phyloP scores from a whole-genome alignment of 257 asterid species.

The Anisodus acutangulus region DNA sequence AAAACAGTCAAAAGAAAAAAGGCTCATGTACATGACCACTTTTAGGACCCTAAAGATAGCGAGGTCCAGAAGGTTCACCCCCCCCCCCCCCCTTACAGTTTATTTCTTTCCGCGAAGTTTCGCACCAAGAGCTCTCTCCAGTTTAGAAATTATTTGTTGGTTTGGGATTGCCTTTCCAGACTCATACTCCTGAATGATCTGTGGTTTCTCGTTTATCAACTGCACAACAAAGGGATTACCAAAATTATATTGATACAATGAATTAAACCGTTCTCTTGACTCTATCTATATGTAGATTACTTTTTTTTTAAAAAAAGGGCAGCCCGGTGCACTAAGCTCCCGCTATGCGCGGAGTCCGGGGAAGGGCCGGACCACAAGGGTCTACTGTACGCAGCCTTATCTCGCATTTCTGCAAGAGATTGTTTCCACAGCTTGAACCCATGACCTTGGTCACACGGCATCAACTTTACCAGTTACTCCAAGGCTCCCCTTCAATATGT shows the following conservation, averaged over 20 bases:
- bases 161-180: constrained; percentile 72
- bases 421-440: too few species aligned
- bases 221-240: constrained; percentile 36
- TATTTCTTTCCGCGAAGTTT: constrained; percentile 82
- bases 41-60: constrained; percentile 37
- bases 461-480: too few species aligned
- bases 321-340: too few species aligned
- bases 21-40: constrained; percentile 51
- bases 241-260: background rate
- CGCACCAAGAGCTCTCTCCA: constrained; percentile 80
- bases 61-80: constrained; percentile 26
- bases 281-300: background rate
- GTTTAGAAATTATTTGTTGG: constrained; percentile 76
- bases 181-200: constrained; percentile 61
- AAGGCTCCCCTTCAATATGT: background rate
- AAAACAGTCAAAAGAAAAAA: constrained; percentile 13
- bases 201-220: constrained; percentile 72
- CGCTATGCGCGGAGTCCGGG: too few species aligned
- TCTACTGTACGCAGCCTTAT: too few species aligned
- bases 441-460: too few species aligned
- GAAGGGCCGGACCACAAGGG: too few species aligned
- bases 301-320: too few species aligned
- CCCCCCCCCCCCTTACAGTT: background rate
- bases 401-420: too few species aligned
- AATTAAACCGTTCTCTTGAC: background rate